Evolutionary conservation across 495 filamentous ascomycete genomes (phyloP).

Genomic region (Lasiosphaeria ovina): DNA sequence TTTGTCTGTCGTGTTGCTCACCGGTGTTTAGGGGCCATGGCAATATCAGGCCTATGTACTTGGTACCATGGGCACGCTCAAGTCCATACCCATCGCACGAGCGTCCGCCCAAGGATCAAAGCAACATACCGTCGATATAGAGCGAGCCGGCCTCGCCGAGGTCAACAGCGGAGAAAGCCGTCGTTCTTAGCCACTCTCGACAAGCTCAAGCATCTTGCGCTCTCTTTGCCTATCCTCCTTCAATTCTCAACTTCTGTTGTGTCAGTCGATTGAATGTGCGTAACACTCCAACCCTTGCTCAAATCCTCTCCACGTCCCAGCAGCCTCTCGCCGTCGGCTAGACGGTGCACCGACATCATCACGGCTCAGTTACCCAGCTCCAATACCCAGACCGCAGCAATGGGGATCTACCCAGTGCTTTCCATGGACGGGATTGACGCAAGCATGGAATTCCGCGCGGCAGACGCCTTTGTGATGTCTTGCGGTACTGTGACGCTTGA

Average conservation of each 20-base stretch:
- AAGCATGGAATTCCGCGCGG: constrained; percentile 33
- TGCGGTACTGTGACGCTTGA: constrained; percentile 48
- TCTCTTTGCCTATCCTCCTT: no score
- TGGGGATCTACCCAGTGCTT: background rate
- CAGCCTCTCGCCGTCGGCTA: no score
- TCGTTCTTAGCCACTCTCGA: no score
- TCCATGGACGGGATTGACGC: constrained; percentile 28
- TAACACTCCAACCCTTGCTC: no score
- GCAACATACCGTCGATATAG: background rate
- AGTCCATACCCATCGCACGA: background rate
- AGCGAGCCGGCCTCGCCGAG: background rate
- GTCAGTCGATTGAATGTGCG: no score
- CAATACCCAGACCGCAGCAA: background rate
- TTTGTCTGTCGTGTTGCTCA: constrained; percentile 13
- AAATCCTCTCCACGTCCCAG: no score
- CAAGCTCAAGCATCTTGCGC: no score
- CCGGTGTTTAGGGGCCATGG: constrained; percentile 13
- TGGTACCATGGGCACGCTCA: background rate
- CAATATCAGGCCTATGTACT: constrained; percentile 9
- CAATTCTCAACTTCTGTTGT: no score
- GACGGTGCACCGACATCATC: no score
- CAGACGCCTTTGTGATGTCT: constrained; percentile 41
- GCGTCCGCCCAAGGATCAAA: background rate
- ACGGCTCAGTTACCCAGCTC: no score
- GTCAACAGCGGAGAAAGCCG: background rate